A percentile compares a stretch with the other conserved stretches of the same genome.
Conservation (phyloP, 2,329 filamentous ascomycete species). For the Stemphylium vesicarium region DNA sequence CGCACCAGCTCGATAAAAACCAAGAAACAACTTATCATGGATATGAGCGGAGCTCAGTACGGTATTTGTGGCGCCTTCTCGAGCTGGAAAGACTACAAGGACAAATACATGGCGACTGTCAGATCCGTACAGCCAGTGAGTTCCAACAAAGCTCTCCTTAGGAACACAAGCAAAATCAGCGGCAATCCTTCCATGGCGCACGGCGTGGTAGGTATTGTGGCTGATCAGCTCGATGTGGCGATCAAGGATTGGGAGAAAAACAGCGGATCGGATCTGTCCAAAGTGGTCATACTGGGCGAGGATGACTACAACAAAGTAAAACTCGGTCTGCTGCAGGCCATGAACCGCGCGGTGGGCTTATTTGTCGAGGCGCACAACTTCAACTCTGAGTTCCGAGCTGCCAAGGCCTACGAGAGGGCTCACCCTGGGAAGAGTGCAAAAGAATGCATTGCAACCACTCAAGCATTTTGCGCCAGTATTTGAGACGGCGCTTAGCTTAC, state of each 20-base stretch:
- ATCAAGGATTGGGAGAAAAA: not conserved
- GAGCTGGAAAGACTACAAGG: not conserved
- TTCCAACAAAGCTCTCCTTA: not conserved
- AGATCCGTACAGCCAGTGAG: fast-evolving
- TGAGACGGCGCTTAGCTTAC: no score
- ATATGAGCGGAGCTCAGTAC: conserved; percentile 6
- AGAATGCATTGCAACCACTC: no score
- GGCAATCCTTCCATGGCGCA: not conserved
- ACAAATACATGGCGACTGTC: not conserved
- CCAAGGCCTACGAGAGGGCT: not conserved
- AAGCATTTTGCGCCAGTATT: not conserved
- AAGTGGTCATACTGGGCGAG: not conserved
- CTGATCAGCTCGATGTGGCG: not conserved
- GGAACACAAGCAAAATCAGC: not conserved
- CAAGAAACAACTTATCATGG: not conserved
- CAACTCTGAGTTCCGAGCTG: not conserved
- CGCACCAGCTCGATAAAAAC: not conserved
- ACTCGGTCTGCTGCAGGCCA: not conserved
- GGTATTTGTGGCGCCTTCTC: not conserved
- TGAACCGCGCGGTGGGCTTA: not conserved
- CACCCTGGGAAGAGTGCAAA: not conserved
- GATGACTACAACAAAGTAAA: not conserved
- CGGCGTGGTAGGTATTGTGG: not conserved
- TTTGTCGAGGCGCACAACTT: not conserved
- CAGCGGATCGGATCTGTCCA: not conserved